A percentile compares a stretch with the other conserved stretches of the same genome.
These are phyloP conservation scores for Glebionis coronaria DNA, from an alignment of 129 eudicot species.

Conservation along the genomic window DNA sequence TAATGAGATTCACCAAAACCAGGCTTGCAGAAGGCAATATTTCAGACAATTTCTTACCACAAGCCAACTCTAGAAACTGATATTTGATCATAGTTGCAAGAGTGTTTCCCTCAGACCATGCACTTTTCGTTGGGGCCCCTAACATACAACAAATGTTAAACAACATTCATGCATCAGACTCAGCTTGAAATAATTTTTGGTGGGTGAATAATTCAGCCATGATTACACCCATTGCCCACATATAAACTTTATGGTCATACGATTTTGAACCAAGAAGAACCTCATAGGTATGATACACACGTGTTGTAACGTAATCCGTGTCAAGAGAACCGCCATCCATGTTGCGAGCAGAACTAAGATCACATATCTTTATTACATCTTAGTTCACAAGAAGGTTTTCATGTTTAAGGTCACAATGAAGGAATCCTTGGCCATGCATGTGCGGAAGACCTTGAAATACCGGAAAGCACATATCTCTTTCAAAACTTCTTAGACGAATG, in stretches of 20 bases:
- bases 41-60: slow-evolving; percentile 53
- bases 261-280: neutral
- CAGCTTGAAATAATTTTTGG: neutral
- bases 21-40: slow-evolving; percentile 65
- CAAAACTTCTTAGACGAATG: too few species aligned
- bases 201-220: neutral
- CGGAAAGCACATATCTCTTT: slow-evolving; percentile 8
- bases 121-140: slow-evolving; percentile 51
- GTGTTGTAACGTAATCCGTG: neutral
- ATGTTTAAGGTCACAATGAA: slow-evolving; percentile 12
- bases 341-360: slow-evolving; percentile 15
- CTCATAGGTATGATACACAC: slow-evolving; percentile 9
- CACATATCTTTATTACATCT: slow-evolving; percentile 7
- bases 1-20: slow-evolving; percentile 54
- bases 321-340: neutral
- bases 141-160: slow-evolving; percentile 63
- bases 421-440: neutral
- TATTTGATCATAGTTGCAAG: too few species aligned
- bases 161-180: neutral
- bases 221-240: slow-evolving; percentile 22
- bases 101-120: slow-evolving; percentile 61
- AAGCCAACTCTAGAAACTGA: slow-evolving; percentile 60
- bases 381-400: slow-evolving; percentile 3
- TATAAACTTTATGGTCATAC: too few species aligned
- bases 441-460: too few species aligned